Percentiles rank a stretch among this genome's conserved stretches.
Conservation (phyloP, 441 rosid genomes). For the Isatis lusitanica region DNA sequence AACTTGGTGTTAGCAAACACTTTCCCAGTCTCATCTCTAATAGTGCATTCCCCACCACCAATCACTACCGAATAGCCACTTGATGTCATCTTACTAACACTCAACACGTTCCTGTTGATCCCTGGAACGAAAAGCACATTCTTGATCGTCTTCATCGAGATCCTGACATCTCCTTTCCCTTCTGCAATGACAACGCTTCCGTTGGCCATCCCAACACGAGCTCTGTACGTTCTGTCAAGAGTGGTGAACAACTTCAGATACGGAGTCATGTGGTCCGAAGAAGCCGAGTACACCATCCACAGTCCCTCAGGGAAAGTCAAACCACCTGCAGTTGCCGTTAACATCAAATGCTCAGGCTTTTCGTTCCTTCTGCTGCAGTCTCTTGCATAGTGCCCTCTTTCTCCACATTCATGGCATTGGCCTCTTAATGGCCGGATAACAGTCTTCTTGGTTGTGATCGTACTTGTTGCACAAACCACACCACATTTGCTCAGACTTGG, state of each 20-base stretch:
- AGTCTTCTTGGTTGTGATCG: conserved; percentile 10
- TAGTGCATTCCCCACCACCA: conserved; percentile 7
- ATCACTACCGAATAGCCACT: not conserved
- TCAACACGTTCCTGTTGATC: conserved; percentile 21
- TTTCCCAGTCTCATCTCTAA: not conserved
- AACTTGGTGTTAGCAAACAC: not conserved
- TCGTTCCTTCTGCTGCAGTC: not conserved
- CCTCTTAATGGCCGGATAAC: not conserved
- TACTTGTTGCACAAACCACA: conserved; percentile 2
- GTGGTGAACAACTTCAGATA: conserved; percentile 11
- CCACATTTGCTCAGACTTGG: not conserved
- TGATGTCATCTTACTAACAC: not conserved
- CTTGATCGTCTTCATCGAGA: not conserved
- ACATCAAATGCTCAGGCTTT: not conserved
- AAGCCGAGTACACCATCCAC: conserved; percentile 8
- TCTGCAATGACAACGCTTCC: not conserved
- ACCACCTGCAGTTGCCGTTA: not conserved
- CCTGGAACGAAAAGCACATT: conserved; percentile 1
- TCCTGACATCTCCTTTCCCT: conserved; percentile 23
- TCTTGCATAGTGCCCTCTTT: conserved; percentile 12
- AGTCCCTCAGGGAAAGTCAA: not conserved
- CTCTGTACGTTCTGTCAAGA: conserved; percentile 2
- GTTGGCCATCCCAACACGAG: not conserved
- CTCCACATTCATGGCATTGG: no score
- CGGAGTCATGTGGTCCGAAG: conserved; percentile 21